These are phyloP conservation scores for Tausonia pullulans DNA, from an alignment of 1,284 basidiomycete genomes.

Conservation along the genomic window DNA sequence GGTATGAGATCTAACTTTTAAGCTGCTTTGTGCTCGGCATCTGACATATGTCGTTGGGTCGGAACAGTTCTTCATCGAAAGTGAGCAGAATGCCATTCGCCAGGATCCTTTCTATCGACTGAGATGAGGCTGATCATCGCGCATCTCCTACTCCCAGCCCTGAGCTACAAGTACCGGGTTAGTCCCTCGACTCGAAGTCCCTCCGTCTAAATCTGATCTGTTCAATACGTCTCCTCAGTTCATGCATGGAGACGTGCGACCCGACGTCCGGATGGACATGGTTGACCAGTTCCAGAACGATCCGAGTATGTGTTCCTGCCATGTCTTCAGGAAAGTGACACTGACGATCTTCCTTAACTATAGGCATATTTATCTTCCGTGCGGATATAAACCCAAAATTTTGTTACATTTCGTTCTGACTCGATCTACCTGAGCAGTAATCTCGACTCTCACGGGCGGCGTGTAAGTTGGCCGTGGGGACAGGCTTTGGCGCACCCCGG, in stretches of 20 bases:
- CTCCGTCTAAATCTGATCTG: background rate
- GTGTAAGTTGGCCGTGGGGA: conserved; percentile 23
- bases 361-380: no score
- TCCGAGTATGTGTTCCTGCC: conserved; percentile 57
- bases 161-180: background rate
- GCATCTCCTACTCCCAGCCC: no score
- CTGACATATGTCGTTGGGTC: background rate
- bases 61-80: background rate
- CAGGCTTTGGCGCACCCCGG: conserved; percentile 30
- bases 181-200: conserved; percentile 14
- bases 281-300: conserved; percentile 74
- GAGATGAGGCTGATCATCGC: conserved; percentile 42
- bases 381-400: no score
- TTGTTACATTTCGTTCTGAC: background rate
- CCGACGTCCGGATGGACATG: conserved; percentile 48
- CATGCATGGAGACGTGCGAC: conserved; percentile 51
- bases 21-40: background rate
- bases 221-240: conserved; percentile 40
- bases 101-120: conserved; percentile 47
- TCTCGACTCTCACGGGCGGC: conserved; percentile 65
- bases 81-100: no score
- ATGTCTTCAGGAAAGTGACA: conserved; percentile 31
- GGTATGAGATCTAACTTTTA: no score
- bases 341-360: background rate
- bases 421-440: background rate